A percentile compares a stretch with the other conserved stretches of the same genome.
phyloP scores from a whole-genome alignment of 2,329 filamentous ascomycete species.

The Mycogone perniciosa region DNA sequence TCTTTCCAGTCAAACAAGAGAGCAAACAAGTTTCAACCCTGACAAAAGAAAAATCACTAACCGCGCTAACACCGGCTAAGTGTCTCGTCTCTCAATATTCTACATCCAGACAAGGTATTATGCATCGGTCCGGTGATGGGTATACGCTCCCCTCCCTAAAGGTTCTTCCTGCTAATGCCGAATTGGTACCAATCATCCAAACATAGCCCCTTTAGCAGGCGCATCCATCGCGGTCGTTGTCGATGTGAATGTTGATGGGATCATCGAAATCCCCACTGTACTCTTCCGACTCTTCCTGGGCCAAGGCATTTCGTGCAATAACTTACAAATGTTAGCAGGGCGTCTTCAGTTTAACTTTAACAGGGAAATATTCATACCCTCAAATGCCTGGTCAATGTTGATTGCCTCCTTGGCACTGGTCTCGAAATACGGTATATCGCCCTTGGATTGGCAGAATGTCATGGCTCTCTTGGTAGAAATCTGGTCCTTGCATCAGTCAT shows the following conservation, averaged over 20 bases:
- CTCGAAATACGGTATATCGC: slow-evolving; percentile 97
- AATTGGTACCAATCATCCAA: slow-evolving; percentile 2
- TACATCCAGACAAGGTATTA: slow-evolving; percentile 11
- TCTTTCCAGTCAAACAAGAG: slow-evolving; percentile 1
- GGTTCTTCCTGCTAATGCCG: slow-evolving; percentile 2
- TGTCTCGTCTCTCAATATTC: slow-evolving; percentile 14
- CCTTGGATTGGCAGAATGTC: slow-evolving; percentile 97
- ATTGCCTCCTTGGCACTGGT: slow-evolving; percentile 98
- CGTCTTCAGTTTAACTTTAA: too few species aligned
- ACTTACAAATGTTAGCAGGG: slow-evolving; percentile 45
- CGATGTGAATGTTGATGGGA: slow-evolving; percentile 96
- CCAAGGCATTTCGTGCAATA: slow-evolving; percentile 90
- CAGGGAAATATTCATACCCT: slow-evolving; percentile 41
- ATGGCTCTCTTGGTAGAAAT: slow-evolving; percentile 94
- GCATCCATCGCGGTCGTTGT: slow-evolving; percentile 88
- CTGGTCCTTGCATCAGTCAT: slow-evolving; percentile 33
- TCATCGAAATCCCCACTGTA: slow-evolving; percentile 97
- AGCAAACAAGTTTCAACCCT: background rate
- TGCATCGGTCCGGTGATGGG: slow-evolving; percentile 8
- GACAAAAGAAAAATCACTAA: slow-evolving; percentile 3
- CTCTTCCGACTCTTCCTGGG: slow-evolving; percentile 95
- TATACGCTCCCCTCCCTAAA: slow-evolving; percentile 8
- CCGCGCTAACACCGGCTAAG: slow-evolving; percentile 12
- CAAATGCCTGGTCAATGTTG: slow-evolving; percentile 82
- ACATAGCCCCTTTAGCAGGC: slow-evolving; percentile 59